phyloP scores from a whole-genome alignment of 257 asterid genomes.

The Eucommia ulmoides region DNA sequence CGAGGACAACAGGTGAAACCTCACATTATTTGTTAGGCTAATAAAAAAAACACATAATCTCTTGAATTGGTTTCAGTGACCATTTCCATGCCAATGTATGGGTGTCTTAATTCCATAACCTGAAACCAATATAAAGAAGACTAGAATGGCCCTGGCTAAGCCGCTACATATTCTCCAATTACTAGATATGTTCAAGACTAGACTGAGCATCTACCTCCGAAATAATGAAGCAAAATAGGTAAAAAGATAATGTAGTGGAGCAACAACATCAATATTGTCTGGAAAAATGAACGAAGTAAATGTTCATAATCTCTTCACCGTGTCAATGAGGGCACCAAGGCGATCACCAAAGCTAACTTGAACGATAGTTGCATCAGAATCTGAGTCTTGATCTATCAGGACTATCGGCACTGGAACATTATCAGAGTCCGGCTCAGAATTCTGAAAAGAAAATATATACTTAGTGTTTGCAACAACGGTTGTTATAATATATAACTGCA shows the following conservation, averaged over 20 bases:
- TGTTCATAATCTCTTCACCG: slow-evolving; percentile 49
- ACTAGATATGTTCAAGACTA: not conserved
- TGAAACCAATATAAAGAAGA: not conserved
- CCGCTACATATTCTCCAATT: no score
- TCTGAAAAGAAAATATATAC: slow-evolving; percentile 21
- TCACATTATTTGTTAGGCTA: not conserved
- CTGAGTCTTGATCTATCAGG: slow-evolving; percentile 80
- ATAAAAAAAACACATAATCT: not conserved
- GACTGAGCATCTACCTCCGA: not conserved
- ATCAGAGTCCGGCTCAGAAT: slow-evolving; percentile 34
- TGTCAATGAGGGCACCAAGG: slow-evolving; percentile 87
- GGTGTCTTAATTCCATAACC: not conserved
- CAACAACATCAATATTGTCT: not conserved
- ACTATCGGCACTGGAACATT: slow-evolving; percentile 82
- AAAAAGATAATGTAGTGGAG: not conserved
- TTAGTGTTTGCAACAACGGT: slow-evolving; percentile 2
- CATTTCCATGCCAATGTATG: not conserved
- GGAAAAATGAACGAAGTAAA: no score
- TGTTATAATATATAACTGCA: slow-evolving; percentile 1
- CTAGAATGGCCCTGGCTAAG: no score
- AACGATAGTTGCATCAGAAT: slow-evolving; percentile 72
- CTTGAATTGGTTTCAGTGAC: not conserved
- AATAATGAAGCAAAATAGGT: not conserved
- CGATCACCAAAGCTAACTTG: slow-evolving; percentile 98
- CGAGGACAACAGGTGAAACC: not conserved